A percentile compares a stretch with the other conserved stretches of the same genome.
Conservation (phyloP, 2,329 filamentous ascomycete genomes). For the Cercospora citrullina region DNA sequence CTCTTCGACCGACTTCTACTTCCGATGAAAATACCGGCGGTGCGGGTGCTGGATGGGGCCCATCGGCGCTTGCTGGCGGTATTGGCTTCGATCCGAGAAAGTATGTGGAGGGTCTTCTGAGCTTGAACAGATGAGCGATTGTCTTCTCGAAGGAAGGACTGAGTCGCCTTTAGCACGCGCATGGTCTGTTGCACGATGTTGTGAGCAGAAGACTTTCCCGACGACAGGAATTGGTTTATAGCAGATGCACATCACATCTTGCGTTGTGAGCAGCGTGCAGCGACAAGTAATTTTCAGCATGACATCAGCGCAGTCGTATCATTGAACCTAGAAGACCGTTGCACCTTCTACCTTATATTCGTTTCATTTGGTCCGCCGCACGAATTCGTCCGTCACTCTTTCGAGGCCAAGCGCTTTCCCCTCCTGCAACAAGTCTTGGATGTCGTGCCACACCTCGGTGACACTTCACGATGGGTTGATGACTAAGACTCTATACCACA, state of each 20-base stretch:
- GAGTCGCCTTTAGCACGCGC: no score
- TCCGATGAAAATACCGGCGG: constrained; percentile 29
- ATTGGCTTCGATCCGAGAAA: constrained; percentile 75
- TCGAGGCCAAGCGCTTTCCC: not conserved
- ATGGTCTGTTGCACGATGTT: no score
- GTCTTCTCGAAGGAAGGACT: not conserved
- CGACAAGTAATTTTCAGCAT: not conserved
- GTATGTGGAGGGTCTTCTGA: constrained; percentile 73
- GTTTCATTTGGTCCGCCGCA: not conserved
- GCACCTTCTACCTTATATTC: not conserved
- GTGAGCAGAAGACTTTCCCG: not conserved
- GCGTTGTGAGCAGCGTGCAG: not conserved
- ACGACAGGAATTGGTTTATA: not conserved
- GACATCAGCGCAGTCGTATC: not conserved
- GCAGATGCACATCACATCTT: not conserved
- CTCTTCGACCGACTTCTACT: constrained; percentile 25
- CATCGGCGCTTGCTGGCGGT: constrained; percentile 63
- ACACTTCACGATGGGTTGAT: not conserved
- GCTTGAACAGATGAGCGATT: constrained; percentile 51
- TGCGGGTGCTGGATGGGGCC: constrained; percentile 32
- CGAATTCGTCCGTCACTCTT: not conserved
- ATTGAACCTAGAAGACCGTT: not conserved
- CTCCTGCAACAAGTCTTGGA: not conserved
- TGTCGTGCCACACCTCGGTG: not conserved
- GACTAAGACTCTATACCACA: no score